phyloP scores from a whole-genome alignment of 129 eudicot genomes.

The Artemisia annua region DNA sequence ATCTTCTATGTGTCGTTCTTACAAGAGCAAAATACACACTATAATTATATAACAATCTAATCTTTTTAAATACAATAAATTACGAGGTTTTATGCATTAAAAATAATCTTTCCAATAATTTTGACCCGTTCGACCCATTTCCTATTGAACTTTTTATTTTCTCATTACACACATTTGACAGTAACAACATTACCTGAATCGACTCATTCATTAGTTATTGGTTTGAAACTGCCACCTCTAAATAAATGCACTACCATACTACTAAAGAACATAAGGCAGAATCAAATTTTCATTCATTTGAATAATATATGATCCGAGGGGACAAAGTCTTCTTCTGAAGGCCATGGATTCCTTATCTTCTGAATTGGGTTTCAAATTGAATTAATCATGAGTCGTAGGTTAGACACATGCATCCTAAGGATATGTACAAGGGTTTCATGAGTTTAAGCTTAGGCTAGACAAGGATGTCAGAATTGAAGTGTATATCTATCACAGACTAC shows the following conservation, averaged over 20 bases:
- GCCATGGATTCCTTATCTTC: too few relatives aligned
- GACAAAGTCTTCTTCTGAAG: background rate
- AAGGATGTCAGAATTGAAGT: too few relatives aligned
- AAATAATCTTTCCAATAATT: background rate
- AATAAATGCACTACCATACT: background rate
- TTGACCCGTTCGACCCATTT: background rate
- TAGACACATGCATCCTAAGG: too few relatives aligned
- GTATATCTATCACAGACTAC: too few relatives aligned
- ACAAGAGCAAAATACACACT: background rate
- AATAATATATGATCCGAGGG: background rate
- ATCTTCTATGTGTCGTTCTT: background rate
- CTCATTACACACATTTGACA: background rate
- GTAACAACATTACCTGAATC: background rate
- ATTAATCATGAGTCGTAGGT: too few relatives aligned
- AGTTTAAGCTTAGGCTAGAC: too few relatives aligned
- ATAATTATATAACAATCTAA: background rate
- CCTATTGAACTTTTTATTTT: background rate
- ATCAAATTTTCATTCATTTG: background rate
- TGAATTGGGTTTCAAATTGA: too few relatives aligned
- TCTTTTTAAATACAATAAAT: background rate
- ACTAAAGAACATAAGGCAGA: background rate
- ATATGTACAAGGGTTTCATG: too few relatives aligned
- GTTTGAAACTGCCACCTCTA: background rate
- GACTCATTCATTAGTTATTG: background rate
- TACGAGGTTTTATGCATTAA: background rate